Evolutionary conservation across 2,329 filamentous ascomycete genomes (phyloP).

Genomic region (Botryotinia globosa): DNA sequence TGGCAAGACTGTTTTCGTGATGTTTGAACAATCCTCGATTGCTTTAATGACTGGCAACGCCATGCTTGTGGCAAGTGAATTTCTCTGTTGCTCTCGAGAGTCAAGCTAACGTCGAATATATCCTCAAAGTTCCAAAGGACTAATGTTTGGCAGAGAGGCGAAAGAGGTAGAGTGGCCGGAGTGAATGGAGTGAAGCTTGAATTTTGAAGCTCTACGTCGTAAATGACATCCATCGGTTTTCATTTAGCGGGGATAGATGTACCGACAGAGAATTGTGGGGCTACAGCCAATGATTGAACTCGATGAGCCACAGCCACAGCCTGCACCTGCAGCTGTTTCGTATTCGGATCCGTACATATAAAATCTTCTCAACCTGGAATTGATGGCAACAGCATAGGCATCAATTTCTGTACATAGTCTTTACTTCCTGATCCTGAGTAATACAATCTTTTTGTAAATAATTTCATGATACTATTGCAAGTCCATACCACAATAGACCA

Average conservation of each 20-base stretch:
- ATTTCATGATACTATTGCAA: not conserved
- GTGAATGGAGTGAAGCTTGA: not conserved
- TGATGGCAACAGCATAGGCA: not conserved
- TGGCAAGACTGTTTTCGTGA: slow-evolving; percentile 69
- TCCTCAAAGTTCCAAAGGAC: not conserved
- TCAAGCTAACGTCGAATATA: not conserved
- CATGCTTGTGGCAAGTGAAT: slow-evolving; percentile 42
- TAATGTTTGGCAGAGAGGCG: not conserved
- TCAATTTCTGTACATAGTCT: not conserved
- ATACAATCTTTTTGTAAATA: not conserved
- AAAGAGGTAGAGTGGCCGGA: not conserved
- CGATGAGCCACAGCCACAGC: not conserved
- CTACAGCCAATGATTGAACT: not conserved
- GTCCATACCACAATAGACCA: not conserved
- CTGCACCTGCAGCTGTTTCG: not conserved
- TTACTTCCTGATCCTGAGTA: not conserved
- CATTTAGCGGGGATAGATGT: not conserved
- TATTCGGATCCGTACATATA: too few relatives aligned
- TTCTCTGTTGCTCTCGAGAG: not conserved
- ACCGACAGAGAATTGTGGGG: not conserved
- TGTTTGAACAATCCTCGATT: slow-evolving; percentile 74
- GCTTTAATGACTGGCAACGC: slow-evolving; percentile 68
- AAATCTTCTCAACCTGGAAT: not conserved
- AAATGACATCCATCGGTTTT: not conserved
- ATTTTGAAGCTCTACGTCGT: not conserved